Evolutionary conservation across 2,329 filamentous ascomycete species (phyloP), one percentile per base, ranked within the genome.

Genomic region (Aspergillus fumigatiaffinis): DNA sequence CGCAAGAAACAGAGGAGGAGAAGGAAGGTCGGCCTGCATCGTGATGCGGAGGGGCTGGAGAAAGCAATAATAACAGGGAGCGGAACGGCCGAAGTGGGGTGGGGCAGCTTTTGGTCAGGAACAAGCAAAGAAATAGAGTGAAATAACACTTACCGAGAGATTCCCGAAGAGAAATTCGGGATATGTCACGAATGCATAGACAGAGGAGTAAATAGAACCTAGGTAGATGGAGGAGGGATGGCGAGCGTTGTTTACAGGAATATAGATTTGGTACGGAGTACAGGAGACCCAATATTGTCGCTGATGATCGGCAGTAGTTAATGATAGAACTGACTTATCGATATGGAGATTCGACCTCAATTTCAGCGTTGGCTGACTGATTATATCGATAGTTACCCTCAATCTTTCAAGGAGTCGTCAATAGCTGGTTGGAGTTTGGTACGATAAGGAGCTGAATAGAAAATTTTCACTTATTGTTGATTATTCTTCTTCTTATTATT

Each of bases 21-120:
- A n/a, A 51, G 47, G 48, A 38, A 56, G 52, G 42, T 58, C 44
- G 49, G 20, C 29, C 17, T 12, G 28, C 12, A 48, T 55, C 28
- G 20, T 46, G 51, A 54, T 57, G 60, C 59, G 62, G 60, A 63
- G 61, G 59, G 57, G 52, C 42, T 60, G 53, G 57, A 57, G 57
- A 62, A 60, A 50, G 54, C 55, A 58, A 48, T 52, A 60, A 55
- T 62, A 62, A 62, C 52, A 59, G 55, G 58, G 57, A 50, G 60
- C 57, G 55, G 63, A 63, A 60, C 59, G 53, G 57, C 54, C 38
- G 55, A 48, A 60, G 59, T 59, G 59, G 55, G 56, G 56, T 62
- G 60, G 60, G 56, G 61, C 57, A 54, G 55, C 21, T 14, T 41
- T 52, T 51, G 61, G 32, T 41, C 28, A 52, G 17, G 20, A 38